Conservation (phyloP, 352 stramenopile species). For the Thalassiosira oceanica region DNA sequence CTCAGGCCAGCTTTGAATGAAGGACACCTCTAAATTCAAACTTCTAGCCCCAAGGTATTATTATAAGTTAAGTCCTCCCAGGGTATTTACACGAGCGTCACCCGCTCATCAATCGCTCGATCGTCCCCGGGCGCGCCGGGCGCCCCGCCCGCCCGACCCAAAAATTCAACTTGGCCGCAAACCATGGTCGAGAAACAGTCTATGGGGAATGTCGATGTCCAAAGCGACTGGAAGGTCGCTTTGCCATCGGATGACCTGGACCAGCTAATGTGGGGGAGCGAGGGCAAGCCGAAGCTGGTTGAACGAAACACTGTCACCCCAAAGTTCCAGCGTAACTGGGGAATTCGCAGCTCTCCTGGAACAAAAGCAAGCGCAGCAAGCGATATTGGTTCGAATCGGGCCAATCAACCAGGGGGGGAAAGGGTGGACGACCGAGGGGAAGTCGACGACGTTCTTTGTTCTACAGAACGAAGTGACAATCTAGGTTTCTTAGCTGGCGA, state of each 20-base stretch:
- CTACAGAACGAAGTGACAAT: conserved; percentile 27
- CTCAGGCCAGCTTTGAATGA: no score
- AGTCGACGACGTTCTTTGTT: not conserved
- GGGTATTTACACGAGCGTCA: no score
- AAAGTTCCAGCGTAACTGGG: conserved; percentile 35
- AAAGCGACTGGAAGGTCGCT: conserved; percentile 29
- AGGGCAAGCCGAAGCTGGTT: conserved; percentile 11
- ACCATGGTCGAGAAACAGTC: no score
- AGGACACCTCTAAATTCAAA: no score
- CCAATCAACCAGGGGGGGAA: not conserved
- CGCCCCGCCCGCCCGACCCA: no score
- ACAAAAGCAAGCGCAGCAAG: not conserved
- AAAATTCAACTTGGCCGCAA: no score
- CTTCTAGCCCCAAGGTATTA: no score
- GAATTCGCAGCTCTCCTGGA: not conserved
- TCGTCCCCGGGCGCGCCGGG: no score
- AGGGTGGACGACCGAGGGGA: not conserved
- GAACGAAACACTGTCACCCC: not conserved
- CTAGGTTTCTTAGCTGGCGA: conserved; percentile 33
- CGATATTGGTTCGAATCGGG: not conserved
- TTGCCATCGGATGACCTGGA: conserved; percentile 45
- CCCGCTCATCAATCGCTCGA: no score
- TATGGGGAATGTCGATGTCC: conserved; percentile 1
- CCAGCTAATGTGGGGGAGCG: conserved; percentile 41
- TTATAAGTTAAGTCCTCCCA: no score